Evolutionary conservation across 139 green algal species (phyloP).

Genomic region (Marvania coccoides): DNA sequence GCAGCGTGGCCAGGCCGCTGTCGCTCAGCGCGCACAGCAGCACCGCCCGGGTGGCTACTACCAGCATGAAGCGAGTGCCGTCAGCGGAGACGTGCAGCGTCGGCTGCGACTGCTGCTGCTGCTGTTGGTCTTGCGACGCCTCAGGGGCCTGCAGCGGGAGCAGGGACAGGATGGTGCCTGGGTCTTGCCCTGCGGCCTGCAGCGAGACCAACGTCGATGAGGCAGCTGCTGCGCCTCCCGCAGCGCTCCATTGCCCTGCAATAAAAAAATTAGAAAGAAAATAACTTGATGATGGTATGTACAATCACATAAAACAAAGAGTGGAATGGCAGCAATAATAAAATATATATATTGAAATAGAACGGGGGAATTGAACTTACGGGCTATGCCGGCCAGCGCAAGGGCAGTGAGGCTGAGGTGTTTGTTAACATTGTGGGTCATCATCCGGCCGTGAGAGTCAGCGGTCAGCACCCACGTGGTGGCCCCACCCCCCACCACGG

Average conservation of each 20-base stretch:
- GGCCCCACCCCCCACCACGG: slow-evolving; percentile 10
- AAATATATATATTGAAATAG: background rate
- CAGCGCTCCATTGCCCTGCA: slow-evolving; percentile 11
- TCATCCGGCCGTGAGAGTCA: slow-evolving; percentile 21
- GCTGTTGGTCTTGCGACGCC: background rate
- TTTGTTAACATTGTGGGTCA: slow-evolving; percentile 19
- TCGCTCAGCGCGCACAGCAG: slow-evolving; percentile 15
- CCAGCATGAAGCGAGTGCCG: slow-evolving; percentile 16
- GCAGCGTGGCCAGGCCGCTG: slow-evolving; percentile 12
- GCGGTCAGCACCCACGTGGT: slow-evolving; percentile 16
- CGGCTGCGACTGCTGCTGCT: background rate
- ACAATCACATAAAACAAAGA: background rate
- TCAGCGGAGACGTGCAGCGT: background rate
- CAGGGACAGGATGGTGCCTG: background rate
- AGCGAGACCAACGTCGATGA: slow-evolving; percentile 14
- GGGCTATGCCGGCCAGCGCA: slow-evolving; percentile 20
- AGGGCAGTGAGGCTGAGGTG: slow-evolving; percentile 14
- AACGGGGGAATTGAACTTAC: background rate
- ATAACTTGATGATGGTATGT: background rate
- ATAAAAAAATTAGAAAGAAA: background rate
- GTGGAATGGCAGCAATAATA: background rate
- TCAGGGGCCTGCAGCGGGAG: background rate
- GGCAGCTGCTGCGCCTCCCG: background rate
- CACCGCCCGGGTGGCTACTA: slow-evolving; percentile 6
- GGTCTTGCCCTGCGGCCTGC: slow-evolving; percentile 2